Base-by-base conservation (phyloP, 2,329 filamentous ascomycete genomes). In the Hortaea sp. region DNA sequence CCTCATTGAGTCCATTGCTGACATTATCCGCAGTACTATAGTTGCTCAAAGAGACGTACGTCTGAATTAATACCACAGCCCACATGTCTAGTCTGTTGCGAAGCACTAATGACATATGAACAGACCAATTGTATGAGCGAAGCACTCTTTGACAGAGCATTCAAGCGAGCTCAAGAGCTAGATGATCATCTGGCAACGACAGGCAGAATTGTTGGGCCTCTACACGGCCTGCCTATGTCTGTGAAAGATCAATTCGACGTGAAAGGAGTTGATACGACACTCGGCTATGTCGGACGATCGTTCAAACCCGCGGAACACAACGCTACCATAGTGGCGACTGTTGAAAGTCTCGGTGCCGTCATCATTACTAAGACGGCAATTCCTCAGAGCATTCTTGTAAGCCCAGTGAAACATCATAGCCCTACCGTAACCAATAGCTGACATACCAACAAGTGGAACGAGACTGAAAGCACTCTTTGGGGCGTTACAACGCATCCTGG, bases 171-270 rank as follows among this genome's bases (percentile, higher is more conserved):
- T 7, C 43, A 50, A 9, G 40, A 52, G 9, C 53, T 62, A 10
- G 60, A 63, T 39, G 39, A 46, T 7, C 48, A 57, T 30, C 48
- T 56, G 9, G 48, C 45, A 7, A 39, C 47, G 27, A 49, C 55
- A 32, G 44, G 51, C 42, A 49, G 45, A 20, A 46, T 53, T 9
- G 7, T 56, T 28, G 53, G 57, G 12, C 48, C 60, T 38, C 44
- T 58, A 74, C 7, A 76, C 77, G 57, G 77, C 0, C 59, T 79
- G 2, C 76, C 75, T 0, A 67, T 80, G 45, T 73, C 68, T 5
- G 54, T 79, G 10, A 82, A 82, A 57, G 79, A 82, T 43, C 76
- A 78, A 11, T 82, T 82, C 60, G 73, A 81, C 27, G 66, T 83
- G 38, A 73, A 73, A 48, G 78, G 76, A 1, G 58, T 71, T 3